Evolutionary conservation across 1,284 basidiomycete genomes (phyloP).

Genomic region (Boletus albobrunnescens): DNA sequence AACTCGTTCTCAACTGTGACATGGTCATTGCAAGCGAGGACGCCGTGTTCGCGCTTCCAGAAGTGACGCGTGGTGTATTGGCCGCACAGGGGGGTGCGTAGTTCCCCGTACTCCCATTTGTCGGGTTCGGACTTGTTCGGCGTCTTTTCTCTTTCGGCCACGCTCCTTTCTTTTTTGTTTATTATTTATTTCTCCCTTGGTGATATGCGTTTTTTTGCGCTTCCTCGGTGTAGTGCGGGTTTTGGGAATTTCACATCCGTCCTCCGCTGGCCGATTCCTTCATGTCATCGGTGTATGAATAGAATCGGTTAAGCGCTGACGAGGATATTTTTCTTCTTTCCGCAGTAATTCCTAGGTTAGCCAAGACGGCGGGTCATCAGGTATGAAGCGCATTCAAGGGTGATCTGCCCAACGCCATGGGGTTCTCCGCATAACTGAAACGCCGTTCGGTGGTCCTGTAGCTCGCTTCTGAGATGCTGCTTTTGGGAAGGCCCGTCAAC

Average conservation of each 20-base stretch:
- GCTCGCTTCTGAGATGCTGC: slow-evolving; percentile 75
- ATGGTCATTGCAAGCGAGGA: slow-evolving; percentile 72
- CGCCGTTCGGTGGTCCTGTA: too few species aligned
- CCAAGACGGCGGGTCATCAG: slow-evolving; percentile 64
- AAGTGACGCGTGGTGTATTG: slow-evolving; percentile 77
- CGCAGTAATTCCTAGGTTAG: slow-evolving; percentile 58
- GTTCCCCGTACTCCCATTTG: too few species aligned
- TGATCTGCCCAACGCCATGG: slow-evolving; percentile 18
- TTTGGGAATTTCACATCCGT: slow-evolving; percentile 2
- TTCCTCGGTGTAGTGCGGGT: too few species aligned
- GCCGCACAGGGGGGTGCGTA: slow-evolving; percentile 71
- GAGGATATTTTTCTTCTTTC: not conserved
- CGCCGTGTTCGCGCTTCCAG: slow-evolving; percentile 74
- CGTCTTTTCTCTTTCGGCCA: too few species aligned
- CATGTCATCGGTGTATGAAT: slow-evolving; percentile 6
- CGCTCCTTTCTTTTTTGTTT: too few species aligned
- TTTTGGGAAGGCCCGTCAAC: slow-evolving; percentile 64
- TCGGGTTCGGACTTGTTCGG: not conserved
- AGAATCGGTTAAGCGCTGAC: slow-evolving; percentile 16
- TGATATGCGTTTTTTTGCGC: too few species aligned
- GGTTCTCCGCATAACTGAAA: slow-evolving; percentile 33
- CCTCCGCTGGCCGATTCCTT: slow-evolving; percentile 5
- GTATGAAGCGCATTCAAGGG: slow-evolving; percentile 36
- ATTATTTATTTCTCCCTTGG: not conserved
- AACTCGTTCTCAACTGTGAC: slow-evolving; percentile 80